Percentiles rank a stretch among this genome's conserved stretches.
Evolutionary conservation across 805 yeast genomes (phyloP).

Genomic region (Candida sphagnicola): DNA sequence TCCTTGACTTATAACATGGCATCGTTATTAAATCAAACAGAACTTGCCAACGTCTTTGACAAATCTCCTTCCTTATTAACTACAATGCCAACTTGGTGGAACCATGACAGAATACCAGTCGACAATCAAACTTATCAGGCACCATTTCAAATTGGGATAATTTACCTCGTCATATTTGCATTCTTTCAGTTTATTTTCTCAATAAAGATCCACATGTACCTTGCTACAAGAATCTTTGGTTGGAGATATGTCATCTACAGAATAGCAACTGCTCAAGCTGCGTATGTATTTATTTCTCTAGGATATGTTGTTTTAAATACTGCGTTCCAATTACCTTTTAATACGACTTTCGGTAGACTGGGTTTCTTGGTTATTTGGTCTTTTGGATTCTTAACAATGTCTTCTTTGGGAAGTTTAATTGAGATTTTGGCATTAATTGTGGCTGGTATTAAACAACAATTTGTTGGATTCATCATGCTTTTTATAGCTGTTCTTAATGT

Average conservation of each 20-base stretch:
- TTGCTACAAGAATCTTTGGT: slow-evolving; percentile 25
- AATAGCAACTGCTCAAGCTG: slow-evolving; percentile 22
- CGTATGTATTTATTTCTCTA: slow-evolving; percentile 24
- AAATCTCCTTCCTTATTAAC: slow-evolving; percentile 22
- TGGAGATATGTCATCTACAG: slow-evolving; percentile 19
- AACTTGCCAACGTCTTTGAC: slow-evolving; percentile 6
- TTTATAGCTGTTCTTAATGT: slow-evolving; percentile 25
- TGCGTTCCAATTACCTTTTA: slow-evolving; percentile 22
- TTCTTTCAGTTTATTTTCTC: slow-evolving; percentile 31
- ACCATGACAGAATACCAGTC: slow-evolving; percentile 23
- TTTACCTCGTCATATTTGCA: slow-evolving; percentile 28
- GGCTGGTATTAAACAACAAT: slow-evolving; percentile 20
- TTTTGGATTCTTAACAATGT: slow-evolving; percentile 25
- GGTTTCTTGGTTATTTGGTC: slow-evolving; percentile 33
- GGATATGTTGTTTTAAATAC: slow-evolving; percentile 25
- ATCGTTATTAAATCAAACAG: slow-evolving; percentile 7
- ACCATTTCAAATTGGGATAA: slow-evolving; percentile 28
- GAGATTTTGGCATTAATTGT: slow-evolving; percentile 22
- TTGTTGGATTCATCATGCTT: slow-evolving; percentile 25
- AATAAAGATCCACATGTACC: slow-evolving; percentile 21
- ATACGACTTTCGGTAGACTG: slow-evolving; percentile 22
- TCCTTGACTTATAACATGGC: slow-evolving; percentile 16
- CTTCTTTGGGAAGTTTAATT: slow-evolving; percentile 27
- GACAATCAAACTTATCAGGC: slow-evolving; percentile 22
- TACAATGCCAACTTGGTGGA: slow-evolving; percentile 17